Evolutionary conservation across 2,329 filamentous ascomycete species (phyloP), one percentile per base, ranked within the genome.

Genomic region (Alternaria solani): DNA sequence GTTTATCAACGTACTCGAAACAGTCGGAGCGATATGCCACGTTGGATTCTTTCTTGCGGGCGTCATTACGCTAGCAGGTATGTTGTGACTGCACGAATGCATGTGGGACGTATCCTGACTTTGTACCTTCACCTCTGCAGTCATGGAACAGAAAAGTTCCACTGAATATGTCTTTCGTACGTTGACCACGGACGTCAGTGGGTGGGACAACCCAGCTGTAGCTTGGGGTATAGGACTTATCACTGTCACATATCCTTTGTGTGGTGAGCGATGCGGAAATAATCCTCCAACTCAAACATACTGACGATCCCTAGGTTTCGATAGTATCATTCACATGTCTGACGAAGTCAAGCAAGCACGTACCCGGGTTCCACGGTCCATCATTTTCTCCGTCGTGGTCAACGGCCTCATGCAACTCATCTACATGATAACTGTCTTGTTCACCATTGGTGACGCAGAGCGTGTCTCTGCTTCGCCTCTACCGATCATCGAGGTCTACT

Each of bases 401-500:
- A 83, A 83, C 46, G 79, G 76, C 4, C 55, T 77, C 28, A 41
- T 82, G 79, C 59, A 69, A 72, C 62, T 82, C 80, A 60, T 81
- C 14, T 79, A 78, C 25, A 73, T 84, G 43, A 70, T 82, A 5
- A 77, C 77, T 5, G 72, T 84, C 14, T 74, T 82, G 3, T 82
- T 81, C 61, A 77, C 74, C 26, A 80, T 85, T 64, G 80, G 79
- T 20, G 73, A 80, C 16, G 63, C 81, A 2, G 80, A 84, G 43
- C 75, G 75, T 1, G 82, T 72, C 0, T 48, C 70, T 7, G 30
- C 64, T 18, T 46, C 67, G 54, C 20, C 65, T 52, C 44, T 74
- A 23, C 62, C 83, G 81, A 2, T 86, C 61, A 83, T 87, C 57
- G 78, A 85, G 55, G 80, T 84, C 46, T 84, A 86, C 63, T 68